Evolutionary conservation across 768 basidiomycete genomes (phyloP), one percentile per base, ranked within the genome.

Genomic region (Lanmaoa rubissima): DNA sequence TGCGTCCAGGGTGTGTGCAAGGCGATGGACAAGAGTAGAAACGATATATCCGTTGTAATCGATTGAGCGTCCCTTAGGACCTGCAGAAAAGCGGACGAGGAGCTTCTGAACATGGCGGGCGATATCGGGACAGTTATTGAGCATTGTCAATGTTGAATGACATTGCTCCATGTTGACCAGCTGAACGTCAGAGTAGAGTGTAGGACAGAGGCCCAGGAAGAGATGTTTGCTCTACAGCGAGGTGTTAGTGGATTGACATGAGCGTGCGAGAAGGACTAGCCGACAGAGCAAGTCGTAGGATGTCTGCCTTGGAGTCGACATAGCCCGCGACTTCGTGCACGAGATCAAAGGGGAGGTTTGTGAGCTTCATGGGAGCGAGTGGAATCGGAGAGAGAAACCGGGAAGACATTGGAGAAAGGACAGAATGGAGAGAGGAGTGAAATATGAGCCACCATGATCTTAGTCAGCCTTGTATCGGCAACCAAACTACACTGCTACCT

Each of bases 71-170:
- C 39, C 1, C 51, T 72, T 71, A 51, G 76, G 73, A 44, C 76
- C 67, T 2, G 70, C 52, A 11, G 62, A 41, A 38, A 73, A 70
- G 43, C 76, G 71, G 35, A 91, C 70, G 21, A 78, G 61, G 17
- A 92, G 80, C 51, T 80, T 76, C 32, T 79, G 81, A 40, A 90
- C 81, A 65, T 90, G 89, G 21, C 88, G 82, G 1, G 89, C 83
- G 46, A 90, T 80, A 44, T 77, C 77, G 1, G 79, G 80, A 10
- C 76, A 75, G 14, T 67, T 68, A 54, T 64, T 62, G 34, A 92
- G 83, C 89, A 92, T 90, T 24, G 67, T 65, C 38, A 91, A 78
- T 0, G 90, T 91, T 13, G 69, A 64, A n/a, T 68, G 65, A 62
- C 86, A 90, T 77, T 91, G 88, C 31, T 78, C 74, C 1, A 75